A percentile compares a stretch with the other conserved stretches of the same genome.
Evolutionary conservation across 2,329 filamentous ascomycete species (phyloP).

Genomic region (Madurella mycetomatis): DNA sequence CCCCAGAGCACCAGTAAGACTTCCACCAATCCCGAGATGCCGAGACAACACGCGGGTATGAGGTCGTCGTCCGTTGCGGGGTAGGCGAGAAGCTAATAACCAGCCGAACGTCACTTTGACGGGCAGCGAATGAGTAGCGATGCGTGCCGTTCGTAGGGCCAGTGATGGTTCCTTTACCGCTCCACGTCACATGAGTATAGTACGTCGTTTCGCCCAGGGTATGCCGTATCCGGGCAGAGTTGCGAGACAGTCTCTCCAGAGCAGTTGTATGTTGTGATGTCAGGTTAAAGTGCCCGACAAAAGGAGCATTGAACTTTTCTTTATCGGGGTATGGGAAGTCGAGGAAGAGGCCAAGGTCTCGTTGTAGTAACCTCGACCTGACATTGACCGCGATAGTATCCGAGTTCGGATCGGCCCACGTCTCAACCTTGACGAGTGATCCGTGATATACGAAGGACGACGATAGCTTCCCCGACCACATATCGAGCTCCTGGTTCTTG

Average conservation of each 20-base stretch:
- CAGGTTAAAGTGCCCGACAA: slow-evolving; percentile 48
- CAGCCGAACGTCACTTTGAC: slow-evolving; percentile 27
- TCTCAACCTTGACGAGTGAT: slow-evolving; percentile 38
- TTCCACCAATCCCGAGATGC: slow-evolving; percentile 43
- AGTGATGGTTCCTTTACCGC: slow-evolving; percentile 31
- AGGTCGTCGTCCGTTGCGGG: slow-evolving; percentile 25
- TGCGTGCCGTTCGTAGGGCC: slow-evolving; percentile 36
- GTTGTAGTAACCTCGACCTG: slow-evolving; percentile 37
- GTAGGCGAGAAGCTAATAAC: slow-evolving; percentile 32
- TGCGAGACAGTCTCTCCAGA: slow-evolving; percentile 26
- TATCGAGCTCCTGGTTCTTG: slow-evolving; percentile 42
- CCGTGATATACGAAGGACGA: slow-evolving; percentile 43
- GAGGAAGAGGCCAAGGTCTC: slow-evolving; percentile 44
- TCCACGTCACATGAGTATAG: slow-evolving; percentile 37
- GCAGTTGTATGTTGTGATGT: slow-evolving; percentile 41
- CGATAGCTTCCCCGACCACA: slow-evolving; percentile 43
- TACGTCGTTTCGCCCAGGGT: slow-evolving; percentile 42
- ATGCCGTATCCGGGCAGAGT: slow-evolving; percentile 39
- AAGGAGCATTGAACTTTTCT: slow-evolving; percentile 52
- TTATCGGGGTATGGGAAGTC: slow-evolving; percentile 48
- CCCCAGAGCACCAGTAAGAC: slow-evolving; percentile 46
- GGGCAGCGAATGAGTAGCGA: slow-evolving; percentile 38
- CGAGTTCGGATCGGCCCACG: slow-evolving; percentile 41
- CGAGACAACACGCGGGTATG: slow-evolving; percentile 22
- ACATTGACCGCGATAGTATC: slow-evolving; percentile 43